Evolutionary conservation across 148 eudicot species (phyloP).

Genomic region (Persicaria maculosa): DNA sequence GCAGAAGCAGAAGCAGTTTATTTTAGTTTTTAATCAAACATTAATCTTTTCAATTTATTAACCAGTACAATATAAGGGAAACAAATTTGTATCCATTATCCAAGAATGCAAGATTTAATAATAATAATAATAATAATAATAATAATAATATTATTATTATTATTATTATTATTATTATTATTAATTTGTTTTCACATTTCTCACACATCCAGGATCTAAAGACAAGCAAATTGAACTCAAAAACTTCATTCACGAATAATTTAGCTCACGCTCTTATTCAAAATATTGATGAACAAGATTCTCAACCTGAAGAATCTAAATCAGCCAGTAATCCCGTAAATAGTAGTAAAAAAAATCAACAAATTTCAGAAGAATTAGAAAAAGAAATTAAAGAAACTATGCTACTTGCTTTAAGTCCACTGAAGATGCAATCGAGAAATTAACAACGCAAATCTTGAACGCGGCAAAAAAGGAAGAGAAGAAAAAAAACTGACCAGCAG

Average conservation of each 20-base stretch:
- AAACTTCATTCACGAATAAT: neutral
- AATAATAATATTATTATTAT: no score
- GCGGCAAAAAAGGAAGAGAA: neutral
- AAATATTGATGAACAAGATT: neutral
- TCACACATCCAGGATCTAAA: neutral
- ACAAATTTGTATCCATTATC: neutral
- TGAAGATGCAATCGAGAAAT: neutral
- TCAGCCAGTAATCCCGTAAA: neutral
- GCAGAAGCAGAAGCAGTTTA: neutral
- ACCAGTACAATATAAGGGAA: neutral
- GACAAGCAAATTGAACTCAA: neutral
- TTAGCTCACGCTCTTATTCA: neutral
- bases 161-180: no score
- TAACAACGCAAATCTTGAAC: neutral
- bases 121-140: neutral
- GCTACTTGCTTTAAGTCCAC: neutral
- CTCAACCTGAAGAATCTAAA: neutral
- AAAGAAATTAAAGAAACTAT: neutral
- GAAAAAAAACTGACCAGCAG: constrained; percentile 13
- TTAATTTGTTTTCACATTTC: neutral
- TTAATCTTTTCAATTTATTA: neutral
- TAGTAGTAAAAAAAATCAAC: neutral
- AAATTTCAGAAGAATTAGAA: neutral
- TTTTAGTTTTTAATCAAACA: neutral
- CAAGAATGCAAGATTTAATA: neutral